These are phyloP conservation scores for Phycomyces blakesleeanus DNA, from an alignment of 192 early-diverging fungal species.

Conservation along the genomic window DNA sequence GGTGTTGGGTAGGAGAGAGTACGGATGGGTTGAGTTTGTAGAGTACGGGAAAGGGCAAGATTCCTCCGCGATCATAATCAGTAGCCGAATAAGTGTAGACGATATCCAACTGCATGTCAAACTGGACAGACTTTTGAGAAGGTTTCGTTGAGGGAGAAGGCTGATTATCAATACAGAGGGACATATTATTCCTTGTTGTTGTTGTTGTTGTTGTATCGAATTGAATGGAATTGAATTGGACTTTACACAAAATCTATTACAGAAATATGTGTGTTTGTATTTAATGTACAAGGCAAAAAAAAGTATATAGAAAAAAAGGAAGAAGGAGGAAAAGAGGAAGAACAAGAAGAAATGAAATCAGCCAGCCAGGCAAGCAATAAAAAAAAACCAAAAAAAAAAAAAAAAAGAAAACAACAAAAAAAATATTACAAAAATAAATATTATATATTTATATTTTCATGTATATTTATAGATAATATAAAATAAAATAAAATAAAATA, in stretches of 20 bases:
- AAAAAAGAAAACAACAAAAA: neutral
- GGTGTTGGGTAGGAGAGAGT: neutral
- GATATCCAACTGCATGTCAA: conserved; percentile 15
- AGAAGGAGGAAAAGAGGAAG: neutral
- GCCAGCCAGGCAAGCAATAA: neutral
- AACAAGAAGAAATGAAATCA: neutral
- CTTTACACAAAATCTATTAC: neutral
- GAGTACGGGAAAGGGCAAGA: conserved; percentile 19
- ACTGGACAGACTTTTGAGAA: conserved; percentile 17
- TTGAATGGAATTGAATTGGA: neutral
- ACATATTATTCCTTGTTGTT: no score
- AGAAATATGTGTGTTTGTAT: no score
- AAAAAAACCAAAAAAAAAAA: neutral
- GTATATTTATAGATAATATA: no score
- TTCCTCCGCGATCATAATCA: conserved; percentile 24
- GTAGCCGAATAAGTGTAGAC: conserved; percentile 24
- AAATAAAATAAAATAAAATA: no score
- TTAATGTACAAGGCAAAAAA: no score
- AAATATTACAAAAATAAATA: neutral
- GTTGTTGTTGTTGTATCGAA: neutral
- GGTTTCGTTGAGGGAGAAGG: no score
- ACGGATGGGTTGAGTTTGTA: conserved; percentile 24
- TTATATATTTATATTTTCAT: no score
- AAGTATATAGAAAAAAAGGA: neutral
- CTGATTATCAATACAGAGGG: neutral